phyloP scores from a whole-genome alignment of 2,329 filamentous ascomycete species.

The Aureobasidium namibiae region DNA sequence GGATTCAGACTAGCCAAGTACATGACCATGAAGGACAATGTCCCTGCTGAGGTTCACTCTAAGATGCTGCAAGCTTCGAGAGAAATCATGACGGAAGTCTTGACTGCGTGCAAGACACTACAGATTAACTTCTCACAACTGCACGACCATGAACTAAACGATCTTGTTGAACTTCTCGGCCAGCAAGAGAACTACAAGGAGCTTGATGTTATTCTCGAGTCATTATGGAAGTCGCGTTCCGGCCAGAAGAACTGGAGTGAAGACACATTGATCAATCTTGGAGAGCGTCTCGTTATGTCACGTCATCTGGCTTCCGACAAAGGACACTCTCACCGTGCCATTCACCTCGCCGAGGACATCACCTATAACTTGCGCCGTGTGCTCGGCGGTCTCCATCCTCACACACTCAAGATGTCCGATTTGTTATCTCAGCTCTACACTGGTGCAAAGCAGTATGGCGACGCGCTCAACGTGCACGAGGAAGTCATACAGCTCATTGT shows the following conservation, averaged over 20 bases:
- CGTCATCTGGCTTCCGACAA: conserved; percentile 38
- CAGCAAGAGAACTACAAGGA: conserved; percentile 40
- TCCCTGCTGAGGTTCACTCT: conserved; percentile 28
- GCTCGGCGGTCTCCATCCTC: conserved; percentile 40
- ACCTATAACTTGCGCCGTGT: conserved; percentile 49
- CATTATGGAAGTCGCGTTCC: conserved; percentile 40
- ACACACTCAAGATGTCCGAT: conserved; percentile 43
- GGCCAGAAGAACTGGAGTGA: conserved; percentile 38
- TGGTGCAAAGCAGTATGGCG: conserved; percentile 17
- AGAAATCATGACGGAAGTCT: conserved; percentile 33
- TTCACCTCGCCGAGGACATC: conserved; percentile 45
- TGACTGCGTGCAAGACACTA: conserved; percentile 34
- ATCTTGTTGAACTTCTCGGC: conserved; percentile 40
- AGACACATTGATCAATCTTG: conserved; percentile 42
- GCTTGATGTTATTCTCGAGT: conserved; percentile 36
- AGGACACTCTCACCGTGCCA: conserved; percentile 35
- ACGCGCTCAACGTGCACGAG: conserved; percentile 28
- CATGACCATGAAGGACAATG: conserved; percentile 34
- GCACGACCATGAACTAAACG: conserved; percentile 37
- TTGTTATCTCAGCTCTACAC: conserved; percentile 45
- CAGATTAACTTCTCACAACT: conserved; percentile 39
- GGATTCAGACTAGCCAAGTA: conserved; percentile 40
- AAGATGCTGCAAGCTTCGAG: conserved; percentile 32
- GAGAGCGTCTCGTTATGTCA: conserved; percentile 45
- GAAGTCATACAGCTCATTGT: conserved; percentile 24